phyloP scores from a whole-genome alignment of 1,284 basidiomycete genomes.

The Cryptococcus jaspeensis region DNA sequence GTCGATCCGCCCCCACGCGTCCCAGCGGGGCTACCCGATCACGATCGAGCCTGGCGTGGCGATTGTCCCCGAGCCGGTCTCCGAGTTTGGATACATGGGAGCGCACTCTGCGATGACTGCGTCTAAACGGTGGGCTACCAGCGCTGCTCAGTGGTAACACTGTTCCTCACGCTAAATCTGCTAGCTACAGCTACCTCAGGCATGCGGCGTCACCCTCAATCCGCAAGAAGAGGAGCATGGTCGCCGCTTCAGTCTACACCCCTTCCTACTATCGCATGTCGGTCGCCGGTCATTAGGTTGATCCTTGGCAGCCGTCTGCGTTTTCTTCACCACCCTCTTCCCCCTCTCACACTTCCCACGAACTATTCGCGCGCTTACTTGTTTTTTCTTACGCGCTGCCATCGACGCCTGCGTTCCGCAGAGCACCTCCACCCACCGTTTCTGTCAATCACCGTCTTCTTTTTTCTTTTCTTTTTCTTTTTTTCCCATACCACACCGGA shows the following conservation, averaged over 20 bases:
- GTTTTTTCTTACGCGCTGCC: too few relatives aligned
- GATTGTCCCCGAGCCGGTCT: slow-evolving; percentile 9
- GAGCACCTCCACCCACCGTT: too few relatives aligned
- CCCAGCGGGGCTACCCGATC: background rate
- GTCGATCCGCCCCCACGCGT: background rate
- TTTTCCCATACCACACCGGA: too few relatives aligned
- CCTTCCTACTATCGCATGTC: background rate
- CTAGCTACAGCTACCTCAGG: background rate
- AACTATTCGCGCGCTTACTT: too few relatives aligned
- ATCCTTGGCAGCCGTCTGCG: background rate
- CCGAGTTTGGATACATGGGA: slow-evolving; percentile 4
- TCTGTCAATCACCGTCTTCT: too few relatives aligned
- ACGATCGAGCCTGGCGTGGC: slow-evolving; percentile 24
- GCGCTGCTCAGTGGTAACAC: slow-evolving; percentile 14
- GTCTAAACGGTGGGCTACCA: slow-evolving; percentile 18
- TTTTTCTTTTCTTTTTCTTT: too few relatives aligned
- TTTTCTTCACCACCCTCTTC: background rate
- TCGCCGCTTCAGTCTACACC: background rate
- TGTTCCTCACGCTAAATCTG: slow-evolving; percentile 3
- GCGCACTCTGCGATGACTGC: background rate
- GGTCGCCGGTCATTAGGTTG: background rate
- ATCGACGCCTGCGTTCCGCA: too few relatives aligned
- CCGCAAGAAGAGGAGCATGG: background rate
- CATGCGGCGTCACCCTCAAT: background rate
- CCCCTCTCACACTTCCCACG: background rate